Evolutionary conservation across 257 asterid species (phyloP).

Genomic region (Coffea canephora): DNA sequence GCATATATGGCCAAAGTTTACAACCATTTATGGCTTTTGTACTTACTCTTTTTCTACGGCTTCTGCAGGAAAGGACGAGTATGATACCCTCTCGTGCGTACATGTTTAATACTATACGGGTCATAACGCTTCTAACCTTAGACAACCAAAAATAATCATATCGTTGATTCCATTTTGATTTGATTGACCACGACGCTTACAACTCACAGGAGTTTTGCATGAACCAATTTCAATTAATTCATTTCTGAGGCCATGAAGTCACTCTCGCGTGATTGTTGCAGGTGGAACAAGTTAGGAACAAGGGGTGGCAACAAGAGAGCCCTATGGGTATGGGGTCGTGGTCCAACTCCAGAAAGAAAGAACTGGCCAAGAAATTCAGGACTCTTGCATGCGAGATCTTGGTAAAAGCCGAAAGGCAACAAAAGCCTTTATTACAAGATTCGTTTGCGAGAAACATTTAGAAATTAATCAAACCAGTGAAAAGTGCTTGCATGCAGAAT

Average conservation of each 20-base stretch:
- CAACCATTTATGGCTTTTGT: not conserved
- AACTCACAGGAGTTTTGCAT: not conserved
- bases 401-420: not conserved
- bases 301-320: slow-evolving; percentile 8
- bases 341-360: not conserved
- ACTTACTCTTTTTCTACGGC: not conserved
- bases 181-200: not conserved
- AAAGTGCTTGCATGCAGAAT: not conserved
- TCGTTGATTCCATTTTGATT: not conserved
- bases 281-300: not conserved
- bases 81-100: not conserved
- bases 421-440: not conserved
- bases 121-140: not conserved
- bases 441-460: not conserved
- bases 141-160: not conserved
- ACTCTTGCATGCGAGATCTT: not conserved
- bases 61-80: not conserved
- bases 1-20: not conserved
- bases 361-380: not conserved
- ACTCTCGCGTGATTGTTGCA: not conserved
- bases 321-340: not conserved
- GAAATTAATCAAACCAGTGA: not conserved
- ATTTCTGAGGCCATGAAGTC: not conserved
- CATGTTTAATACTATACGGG: not conserved
- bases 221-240: not conserved